Conservation (phyloP, 305 asterid genomes). For the Galium porrigens region DNA sequence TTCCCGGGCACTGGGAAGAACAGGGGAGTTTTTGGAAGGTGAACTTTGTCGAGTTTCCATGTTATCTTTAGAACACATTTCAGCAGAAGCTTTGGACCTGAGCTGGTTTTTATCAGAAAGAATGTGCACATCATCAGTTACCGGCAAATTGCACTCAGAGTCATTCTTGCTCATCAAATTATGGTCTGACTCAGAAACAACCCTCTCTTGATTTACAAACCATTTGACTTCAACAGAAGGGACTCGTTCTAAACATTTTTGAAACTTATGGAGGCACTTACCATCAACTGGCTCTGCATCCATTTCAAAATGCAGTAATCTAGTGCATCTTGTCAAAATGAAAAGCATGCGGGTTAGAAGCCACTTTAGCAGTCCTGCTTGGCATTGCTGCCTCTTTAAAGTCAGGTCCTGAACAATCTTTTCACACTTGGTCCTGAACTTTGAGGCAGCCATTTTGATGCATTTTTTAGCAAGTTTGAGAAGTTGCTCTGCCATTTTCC, state of each 20-base stretch:
- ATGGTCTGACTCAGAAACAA: constrained; percentile 32
- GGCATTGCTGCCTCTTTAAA: constrained; percentile 60
- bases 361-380: constrained; percentile 52
- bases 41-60: constrained; percentile 24
- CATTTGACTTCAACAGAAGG: constrained; percentile 75
- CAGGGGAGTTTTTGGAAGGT: constrained; percentile 22
- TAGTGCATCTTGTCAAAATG: constrained; percentile 87
- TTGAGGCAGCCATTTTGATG: constrained; percentile 49
- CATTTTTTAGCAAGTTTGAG: constrained; percentile 52
- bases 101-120: constrained; percentile 26
- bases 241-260: constrained; percentile 62
- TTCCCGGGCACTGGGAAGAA: constrained; percentile 24
- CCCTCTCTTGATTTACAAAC: constrained; percentile 46
- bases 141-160: constrained; percentile 28
- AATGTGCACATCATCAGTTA: constrained; percentile 21
- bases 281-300: constrained; percentile 69
- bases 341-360: constrained; percentile 72
- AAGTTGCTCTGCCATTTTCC: constrained; percentile 53
- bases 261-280: constrained; percentile 56
- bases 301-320: constrained; percentile 72
- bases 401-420: constrained; percentile 69
- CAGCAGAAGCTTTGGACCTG: constrained; percentile 29
- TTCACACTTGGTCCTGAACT: constrained; percentile 74
- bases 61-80: constrained; percentile 22
- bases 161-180: constrained; percentile 20